Conservation (phyloP, 176 grass and related monocot genomes). For the Musa troglodytarum region DNA sequence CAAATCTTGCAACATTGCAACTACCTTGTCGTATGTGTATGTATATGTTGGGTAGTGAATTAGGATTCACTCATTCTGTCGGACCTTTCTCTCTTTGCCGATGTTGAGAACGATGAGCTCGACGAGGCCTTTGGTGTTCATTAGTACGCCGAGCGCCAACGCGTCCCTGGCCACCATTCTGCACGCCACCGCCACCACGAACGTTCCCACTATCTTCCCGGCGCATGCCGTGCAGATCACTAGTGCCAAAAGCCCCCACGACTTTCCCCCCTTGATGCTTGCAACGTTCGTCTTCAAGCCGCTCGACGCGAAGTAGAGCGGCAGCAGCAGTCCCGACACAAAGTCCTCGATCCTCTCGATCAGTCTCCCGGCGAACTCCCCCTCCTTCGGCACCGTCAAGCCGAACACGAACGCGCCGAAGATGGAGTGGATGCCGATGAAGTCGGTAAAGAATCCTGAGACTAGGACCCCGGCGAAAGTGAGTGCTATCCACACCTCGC, state of each 20-base stretch:
- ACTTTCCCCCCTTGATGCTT: constrained; percentile 39
- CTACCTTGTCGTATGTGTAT: too few relatives aligned
- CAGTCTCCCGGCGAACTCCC: constrained; percentile 42
- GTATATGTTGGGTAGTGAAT: too few relatives aligned
- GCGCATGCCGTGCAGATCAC: constrained; percentile 50
- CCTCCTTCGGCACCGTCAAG: constrained; percentile 60
- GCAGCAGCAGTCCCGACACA: constrained; percentile 52
- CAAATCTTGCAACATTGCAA: too few relatives aligned
- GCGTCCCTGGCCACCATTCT: constrained; percentile 49
- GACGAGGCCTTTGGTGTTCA: constrained; percentile 91
- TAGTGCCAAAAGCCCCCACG: constrained; percentile 48
- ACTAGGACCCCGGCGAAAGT: constrained; percentile 47
- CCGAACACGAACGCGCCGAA: constrained; percentile 90
- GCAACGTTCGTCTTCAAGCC: constrained; percentile 77
- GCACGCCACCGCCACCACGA: constrained; percentile 54
- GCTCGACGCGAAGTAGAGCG: constrained; percentile 75
- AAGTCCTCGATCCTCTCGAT: constrained; percentile 80
- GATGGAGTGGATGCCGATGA: constrained; percentile 82
- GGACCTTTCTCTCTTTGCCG: constrained; percentile 66
- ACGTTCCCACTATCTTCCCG: constrained; percentile 48
- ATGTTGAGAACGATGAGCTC: constrained; percentile 96
- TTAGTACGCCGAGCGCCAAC: constrained; percentile 46
- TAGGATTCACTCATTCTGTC: background rate
- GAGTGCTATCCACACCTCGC: constrained; percentile 39
- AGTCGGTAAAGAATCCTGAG: constrained; percentile 55